Base-by-base conservation (phyloP, 2,329 filamentous ascomycete species). In the Diaporthe sp. region DNA sequence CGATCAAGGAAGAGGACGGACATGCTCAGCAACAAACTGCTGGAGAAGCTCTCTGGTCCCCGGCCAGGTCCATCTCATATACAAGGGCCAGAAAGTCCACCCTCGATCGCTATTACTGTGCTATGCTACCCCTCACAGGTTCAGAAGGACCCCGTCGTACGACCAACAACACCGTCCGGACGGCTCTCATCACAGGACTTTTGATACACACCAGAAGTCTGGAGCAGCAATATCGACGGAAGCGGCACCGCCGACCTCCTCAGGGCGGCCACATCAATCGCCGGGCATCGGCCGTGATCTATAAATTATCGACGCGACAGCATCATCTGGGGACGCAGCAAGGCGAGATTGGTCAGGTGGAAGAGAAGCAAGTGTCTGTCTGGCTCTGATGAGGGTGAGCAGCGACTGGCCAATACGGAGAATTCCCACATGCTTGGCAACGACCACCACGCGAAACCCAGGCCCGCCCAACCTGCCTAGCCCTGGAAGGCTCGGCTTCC, bases 401-500 rank as follows among this genome's bases (percentile, higher is more conserved):
- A 39, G 34, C 28, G 31, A 28, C 65, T 49, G 34, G 65, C 65
- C 65, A 68, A 68, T 53, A 53, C 65, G 65, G 65, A 53, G 65
- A 53, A 42, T 53, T 68, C 46, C 46, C 65, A 68, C 65, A 53
- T 39, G 65, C 65, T 68, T 68, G 65, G 65, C 65, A 28, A 49
- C 22, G n/a, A 28, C 49, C 46, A 68, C 65, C 65, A 68, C 65
- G 65, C 65, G 71, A 44, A 28, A 55, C 31, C 31, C 46, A 58
- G 37, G 71, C 44, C 71, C 39, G 31, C 44, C 46, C 71, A 44
- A 37, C 46, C 46, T 42, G 55, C 53, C 70, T 49, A 60, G 70
- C 71, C 46, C 71, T 55, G 46, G 57, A 65, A 28, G 71, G 71
- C 71, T 73, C 71, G 51, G 71, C 58, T 61, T 55, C 71, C 61